Evolutionary conservation across 805 yeast species (phyloP).

Genomic region (Spathaspora arborariae): DNA sequence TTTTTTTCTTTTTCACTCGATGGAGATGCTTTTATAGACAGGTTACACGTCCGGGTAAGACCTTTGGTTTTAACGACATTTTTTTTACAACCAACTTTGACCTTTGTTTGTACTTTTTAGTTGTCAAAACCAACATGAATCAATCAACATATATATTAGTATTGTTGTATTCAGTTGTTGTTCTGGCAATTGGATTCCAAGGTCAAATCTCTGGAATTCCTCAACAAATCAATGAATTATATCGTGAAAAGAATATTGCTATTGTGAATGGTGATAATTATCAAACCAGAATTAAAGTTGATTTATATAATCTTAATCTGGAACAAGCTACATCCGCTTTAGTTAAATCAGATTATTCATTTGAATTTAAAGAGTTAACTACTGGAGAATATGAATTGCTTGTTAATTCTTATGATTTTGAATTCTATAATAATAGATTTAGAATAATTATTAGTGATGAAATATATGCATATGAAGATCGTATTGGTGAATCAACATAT

Average conservation of each 20-base stretch:
- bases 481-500: constrained; percentile 12
- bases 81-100: not conserved
- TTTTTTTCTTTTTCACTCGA: not conserved
- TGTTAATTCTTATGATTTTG: constrained; percentile 35
- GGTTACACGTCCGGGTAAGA: constrained; percentile 20
- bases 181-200: constrained; percentile 13
- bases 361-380: constrained; percentile 18
- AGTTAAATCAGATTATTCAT: constrained; percentile 24
- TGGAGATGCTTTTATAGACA: constrained; percentile 9
- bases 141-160: not conserved
- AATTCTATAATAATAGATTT: constrained; percentile 21
- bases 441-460: constrained; percentile 18
- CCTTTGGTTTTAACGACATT: not conserved
- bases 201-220: constrained; percentile 31
- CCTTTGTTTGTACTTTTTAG: not conserved
- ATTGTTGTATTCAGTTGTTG: not conserved
- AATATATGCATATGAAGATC: constrained; percentile 21
- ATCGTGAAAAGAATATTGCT: constrained; percentile 7
- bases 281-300: constrained; percentile 27
- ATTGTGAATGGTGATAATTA: constrained; percentile 35
- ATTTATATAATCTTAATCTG: constrained; percentile 12
- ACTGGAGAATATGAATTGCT: constrained; percentile 33
- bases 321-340: constrained; percentile 9
- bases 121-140: not conserved
- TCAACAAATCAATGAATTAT: constrained; percentile 13